These are phyloP conservation scores for Schoenoplectus triqueter DNA, from an alignment of 202 grass and related monocot genomes.

Conservation along the genomic window DNA sequence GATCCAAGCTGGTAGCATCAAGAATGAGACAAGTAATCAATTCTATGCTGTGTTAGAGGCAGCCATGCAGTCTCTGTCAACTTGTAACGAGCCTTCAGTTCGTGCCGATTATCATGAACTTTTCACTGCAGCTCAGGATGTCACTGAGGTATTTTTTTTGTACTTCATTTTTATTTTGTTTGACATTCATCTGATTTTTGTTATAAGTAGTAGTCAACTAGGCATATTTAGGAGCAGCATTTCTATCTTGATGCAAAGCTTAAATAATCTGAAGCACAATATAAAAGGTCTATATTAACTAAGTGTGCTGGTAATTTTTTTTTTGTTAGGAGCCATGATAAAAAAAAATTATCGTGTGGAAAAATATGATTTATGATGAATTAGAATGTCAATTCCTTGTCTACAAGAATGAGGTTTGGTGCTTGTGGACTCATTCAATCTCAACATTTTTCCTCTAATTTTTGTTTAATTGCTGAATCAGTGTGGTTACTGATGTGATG, in stretches of 20 bases:
- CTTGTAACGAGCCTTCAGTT: slow-evolving; percentile 64
- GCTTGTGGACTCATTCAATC: neutral
- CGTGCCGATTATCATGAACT: slow-evolving; percentile 65
- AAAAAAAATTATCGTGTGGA: neutral
- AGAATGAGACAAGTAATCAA: slow-evolving; percentile 60
- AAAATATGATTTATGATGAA: neutral
- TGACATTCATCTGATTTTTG: neutral
- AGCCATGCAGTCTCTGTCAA: slow-evolving; percentile 69
- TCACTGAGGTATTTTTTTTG: slow-evolving; percentile 61
- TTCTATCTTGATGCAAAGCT: slow-evolving; percentile 7
- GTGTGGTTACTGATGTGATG: neutral
- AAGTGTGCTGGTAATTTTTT: neutral
- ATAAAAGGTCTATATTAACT: neutral
- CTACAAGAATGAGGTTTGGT: neutral
- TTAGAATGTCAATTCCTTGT: too few species aligned
- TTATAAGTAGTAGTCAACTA: neutral
- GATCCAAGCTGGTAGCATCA: slow-evolving; percentile 80
- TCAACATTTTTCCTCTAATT: neutral
- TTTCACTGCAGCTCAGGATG: slow-evolving; percentile 63
- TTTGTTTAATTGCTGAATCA: slow-evolving; percentile 1
- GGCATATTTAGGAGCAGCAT: neutral
- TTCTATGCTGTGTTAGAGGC: slow-evolving; percentile 80
- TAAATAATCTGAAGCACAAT: neutral
- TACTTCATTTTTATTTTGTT: slow-evolving; percentile 20
- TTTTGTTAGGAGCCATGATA: neutral